Percentiles rank a stretch among this genome's conserved stretches.
These are phyloP conservation scores for Colletotrichum simmondsii DNA, from an alignment of 2,329 filamentous ascomycete genomes.

Conservation along the genomic window DNA sequence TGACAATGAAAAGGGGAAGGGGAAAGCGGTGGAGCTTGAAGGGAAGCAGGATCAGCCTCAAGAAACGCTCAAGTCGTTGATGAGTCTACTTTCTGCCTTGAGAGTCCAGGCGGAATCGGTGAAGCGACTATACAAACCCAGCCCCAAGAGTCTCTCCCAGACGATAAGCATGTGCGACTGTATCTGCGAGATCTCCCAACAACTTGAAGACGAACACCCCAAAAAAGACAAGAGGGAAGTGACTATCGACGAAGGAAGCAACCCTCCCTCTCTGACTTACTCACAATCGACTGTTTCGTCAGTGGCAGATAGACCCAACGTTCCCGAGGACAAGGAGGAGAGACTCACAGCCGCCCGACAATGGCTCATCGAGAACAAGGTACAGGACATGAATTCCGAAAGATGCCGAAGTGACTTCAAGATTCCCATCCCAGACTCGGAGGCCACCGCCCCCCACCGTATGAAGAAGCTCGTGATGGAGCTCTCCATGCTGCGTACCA, in stretches of 20 bases:
- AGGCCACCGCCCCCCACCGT: constrained; percentile 38
- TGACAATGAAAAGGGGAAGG: background rate
- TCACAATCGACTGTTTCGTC: background rate
- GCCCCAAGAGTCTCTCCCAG: no score
- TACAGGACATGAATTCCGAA: background rate
- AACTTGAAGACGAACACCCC: background rate
- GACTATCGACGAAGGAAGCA: background rate
- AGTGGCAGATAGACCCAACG: background rate
- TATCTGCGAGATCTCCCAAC: background rate
- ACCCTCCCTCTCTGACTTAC: background rate
- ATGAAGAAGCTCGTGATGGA: constrained; percentile 61
- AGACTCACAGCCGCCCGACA: background rate
- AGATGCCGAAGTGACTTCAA: background rate
- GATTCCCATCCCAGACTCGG: no score
- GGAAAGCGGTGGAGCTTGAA: background rate
- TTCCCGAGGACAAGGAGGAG: background rate
- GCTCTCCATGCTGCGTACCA: constrained; percentile 54
- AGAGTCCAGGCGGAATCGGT: background rate
- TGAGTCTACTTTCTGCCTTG: background rate
- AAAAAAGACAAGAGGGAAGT: background rate
- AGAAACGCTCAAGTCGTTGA: background rate
- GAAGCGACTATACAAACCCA: background rate
- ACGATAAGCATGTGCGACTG: background rate
- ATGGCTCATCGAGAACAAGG: background rate
- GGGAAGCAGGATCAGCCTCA: background rate